These are phyloP conservation scores for Podaxis sp. DNA, from an alignment of 768 basidiomycete species.

Conservation along the genomic window DNA sequence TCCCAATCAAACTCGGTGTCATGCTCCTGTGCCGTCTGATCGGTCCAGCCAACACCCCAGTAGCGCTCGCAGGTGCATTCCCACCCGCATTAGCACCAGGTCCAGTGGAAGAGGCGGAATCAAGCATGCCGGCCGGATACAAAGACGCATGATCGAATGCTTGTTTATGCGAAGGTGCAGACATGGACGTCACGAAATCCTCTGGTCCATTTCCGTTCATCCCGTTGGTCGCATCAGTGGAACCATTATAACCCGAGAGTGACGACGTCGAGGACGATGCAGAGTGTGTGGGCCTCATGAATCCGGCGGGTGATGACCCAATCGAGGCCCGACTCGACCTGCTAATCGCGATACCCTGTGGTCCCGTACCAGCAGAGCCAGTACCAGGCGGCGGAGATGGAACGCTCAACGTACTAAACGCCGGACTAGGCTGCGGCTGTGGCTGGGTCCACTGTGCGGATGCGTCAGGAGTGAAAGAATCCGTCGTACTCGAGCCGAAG, in stretches of 20 bases:
- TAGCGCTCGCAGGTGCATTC: not conserved
- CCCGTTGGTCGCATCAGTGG: constrained; percentile 10
- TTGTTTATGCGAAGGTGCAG: constrained; percentile 70
- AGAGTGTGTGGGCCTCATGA: constrained; percentile 24
- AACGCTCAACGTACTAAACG: constrained; percentile 38
- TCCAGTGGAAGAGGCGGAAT: constrained; percentile 16
- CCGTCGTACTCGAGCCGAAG: constrained; percentile 21
- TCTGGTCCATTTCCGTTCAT: constrained; percentile 19
- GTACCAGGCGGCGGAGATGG: constrained; percentile 33
- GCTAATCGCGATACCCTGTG: constrained; percentile 15
- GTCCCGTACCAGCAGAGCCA: not conserved
- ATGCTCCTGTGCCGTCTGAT: constrained; percentile 72
- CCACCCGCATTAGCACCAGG: constrained; percentile 28
- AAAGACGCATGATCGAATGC: constrained; percentile 59
- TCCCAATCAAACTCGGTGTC: constrained; percentile 64
- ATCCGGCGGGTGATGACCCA: constrained; percentile 27
- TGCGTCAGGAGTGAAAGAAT: constrained; percentile 10
- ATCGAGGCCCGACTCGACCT: constrained; percentile 28
- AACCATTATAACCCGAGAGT: constrained; percentile 18
- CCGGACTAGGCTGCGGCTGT: constrained; percentile 37
- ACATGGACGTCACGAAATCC: constrained; percentile 49
- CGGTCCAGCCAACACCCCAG: constrained; percentile 49
- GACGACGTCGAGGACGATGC: constrained; percentile 31
- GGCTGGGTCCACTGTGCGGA: constrained; percentile 37
- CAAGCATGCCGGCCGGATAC: constrained; percentile 45